phyloP scores from a whole-genome alignment of 768 basidiomycete species.

The Tylopilus sp. region DNA sequence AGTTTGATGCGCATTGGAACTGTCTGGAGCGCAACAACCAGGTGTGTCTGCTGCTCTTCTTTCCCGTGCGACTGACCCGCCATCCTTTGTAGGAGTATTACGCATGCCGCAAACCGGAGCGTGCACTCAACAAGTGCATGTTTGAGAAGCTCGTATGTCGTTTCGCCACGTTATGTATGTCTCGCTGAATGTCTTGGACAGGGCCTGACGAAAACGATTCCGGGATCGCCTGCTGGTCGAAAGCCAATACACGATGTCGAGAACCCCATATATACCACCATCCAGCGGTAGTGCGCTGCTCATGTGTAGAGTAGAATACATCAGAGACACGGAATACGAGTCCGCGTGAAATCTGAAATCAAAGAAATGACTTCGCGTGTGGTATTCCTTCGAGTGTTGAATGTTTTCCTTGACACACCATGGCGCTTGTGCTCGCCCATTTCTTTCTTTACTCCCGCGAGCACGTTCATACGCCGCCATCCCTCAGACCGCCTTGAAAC shows the following conservation, averaged over 20 bases:
- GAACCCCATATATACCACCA: conserved; percentile 74
- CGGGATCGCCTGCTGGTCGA: conserved; percentile 79
- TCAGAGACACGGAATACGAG: neutral
- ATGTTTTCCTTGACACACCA: conserved; percentile 30
- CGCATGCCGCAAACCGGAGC: conserved; percentile 85
- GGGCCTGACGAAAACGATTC: conserved; percentile 91
- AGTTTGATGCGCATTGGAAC: conserved; percentile 91
- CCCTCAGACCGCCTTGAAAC: conserved; percentile 24
- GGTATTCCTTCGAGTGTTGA: neutral
- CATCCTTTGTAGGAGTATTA: conserved; percentile 71
- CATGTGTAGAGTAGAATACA: conserved; percentile 22
- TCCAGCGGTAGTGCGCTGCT: conserved; percentile 65
- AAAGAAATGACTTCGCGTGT: neutral
- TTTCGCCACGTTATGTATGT: neutral
- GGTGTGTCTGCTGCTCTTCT: conserved; percentile 42
- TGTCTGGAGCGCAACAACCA: conserved; percentile 96
- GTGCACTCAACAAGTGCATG: conserved; percentile 87
- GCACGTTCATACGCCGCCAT: conserved; percentile 14
- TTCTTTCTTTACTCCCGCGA: neutral
- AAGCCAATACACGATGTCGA: conserved; percentile 86
- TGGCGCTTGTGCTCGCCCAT: conserved; percentile 28
- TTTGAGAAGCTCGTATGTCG: conserved; percentile 88
- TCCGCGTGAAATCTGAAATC: too few species aligned
- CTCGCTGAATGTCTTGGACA: conserved; percentile 28
- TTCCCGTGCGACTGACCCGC: neutral